phyloP scores from a whole-genome alignment of 345 rosid species.

The Toxicodendron radicans region DNA sequence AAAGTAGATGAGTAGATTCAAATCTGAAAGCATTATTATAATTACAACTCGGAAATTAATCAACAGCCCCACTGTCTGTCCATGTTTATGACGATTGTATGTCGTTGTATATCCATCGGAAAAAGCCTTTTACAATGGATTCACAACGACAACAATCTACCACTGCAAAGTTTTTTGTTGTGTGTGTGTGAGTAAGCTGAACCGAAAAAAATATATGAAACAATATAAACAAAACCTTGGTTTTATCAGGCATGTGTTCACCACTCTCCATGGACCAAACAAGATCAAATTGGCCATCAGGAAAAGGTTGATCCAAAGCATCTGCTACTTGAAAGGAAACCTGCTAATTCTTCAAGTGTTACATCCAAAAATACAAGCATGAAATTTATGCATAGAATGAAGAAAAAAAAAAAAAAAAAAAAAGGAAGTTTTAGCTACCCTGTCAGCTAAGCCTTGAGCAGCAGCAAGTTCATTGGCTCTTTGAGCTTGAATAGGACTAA shows the following conservation, averaged over 20 bases:
- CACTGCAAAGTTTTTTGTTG: no score
- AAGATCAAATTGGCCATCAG: slow-evolving; percentile 71
- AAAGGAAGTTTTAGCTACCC: slow-evolving; percentile 25
- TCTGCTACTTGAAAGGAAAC: slow-evolving; percentile 84
- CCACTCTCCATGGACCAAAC: slow-evolving; percentile 99
- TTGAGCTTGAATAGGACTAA: slow-evolving; percentile 81
- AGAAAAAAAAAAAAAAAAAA: no score
- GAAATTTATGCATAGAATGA: neutral
- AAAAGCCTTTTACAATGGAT: no score
- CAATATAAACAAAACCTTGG: slow-evolving; percentile 41
- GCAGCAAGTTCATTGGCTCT: slow-evolving; percentile 77
- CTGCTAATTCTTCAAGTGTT: slow-evolving; percentile 32
- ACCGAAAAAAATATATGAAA: neutral
- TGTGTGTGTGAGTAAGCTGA: no score
- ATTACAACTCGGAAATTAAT: no score
- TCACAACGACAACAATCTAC: no score
- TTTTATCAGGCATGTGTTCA: slow-evolving; percentile 93
- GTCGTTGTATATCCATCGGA: no score
- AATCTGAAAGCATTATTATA: no score
- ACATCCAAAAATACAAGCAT: neutral
- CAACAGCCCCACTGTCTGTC: no score
- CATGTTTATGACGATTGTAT: no score
- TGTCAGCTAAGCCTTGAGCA: slow-evolving; percentile 59
- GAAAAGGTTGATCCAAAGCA: slow-evolving; percentile 89
- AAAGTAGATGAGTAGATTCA: no score